phyloP scores from a whole-genome alignment of 2,329 filamentous ascomycete genomes.

The Fusarium sterilihyphosum region DNA sequence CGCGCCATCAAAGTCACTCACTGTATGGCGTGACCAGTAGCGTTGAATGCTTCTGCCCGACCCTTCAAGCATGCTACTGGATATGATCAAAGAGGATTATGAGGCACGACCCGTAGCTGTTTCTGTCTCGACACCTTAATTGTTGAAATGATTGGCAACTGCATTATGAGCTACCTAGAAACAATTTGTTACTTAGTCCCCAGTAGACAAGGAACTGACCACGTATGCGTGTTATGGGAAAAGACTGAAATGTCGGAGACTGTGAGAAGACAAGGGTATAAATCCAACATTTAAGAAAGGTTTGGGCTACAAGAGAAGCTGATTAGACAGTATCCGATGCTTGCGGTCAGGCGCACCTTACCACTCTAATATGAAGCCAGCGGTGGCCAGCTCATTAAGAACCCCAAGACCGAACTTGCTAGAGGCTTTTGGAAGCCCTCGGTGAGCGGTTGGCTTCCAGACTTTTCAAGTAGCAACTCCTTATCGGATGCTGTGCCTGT shows the following conservation, averaged over 20 bases:
- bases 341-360: not conserved
- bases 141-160: not conserved
- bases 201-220: not conserved
- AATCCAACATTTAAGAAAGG: fast-evolving
- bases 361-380: not conserved
- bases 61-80: not conserved
- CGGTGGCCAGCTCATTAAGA: not conserved
- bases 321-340: not conserved
- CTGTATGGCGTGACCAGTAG: not conserved
- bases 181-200: not conserved
- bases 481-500: not conserved
- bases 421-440: not conserved
- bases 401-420: not conserved
- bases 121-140: not conserved
- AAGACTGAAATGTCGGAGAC: no score
- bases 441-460: not conserved
- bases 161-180: not conserved
- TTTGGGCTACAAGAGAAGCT: not conserved
- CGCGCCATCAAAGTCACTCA: no score
- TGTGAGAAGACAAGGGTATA: not conserved
- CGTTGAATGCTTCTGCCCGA: not conserved
- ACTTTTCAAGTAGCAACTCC: not conserved
- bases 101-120: not conserved
- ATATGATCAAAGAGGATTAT: not conserved
- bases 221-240: not conserved